Evolutionary conservation across 352 stramenopile species (phyloP).

Genomic region (Thalassiosira hispida): DNA sequence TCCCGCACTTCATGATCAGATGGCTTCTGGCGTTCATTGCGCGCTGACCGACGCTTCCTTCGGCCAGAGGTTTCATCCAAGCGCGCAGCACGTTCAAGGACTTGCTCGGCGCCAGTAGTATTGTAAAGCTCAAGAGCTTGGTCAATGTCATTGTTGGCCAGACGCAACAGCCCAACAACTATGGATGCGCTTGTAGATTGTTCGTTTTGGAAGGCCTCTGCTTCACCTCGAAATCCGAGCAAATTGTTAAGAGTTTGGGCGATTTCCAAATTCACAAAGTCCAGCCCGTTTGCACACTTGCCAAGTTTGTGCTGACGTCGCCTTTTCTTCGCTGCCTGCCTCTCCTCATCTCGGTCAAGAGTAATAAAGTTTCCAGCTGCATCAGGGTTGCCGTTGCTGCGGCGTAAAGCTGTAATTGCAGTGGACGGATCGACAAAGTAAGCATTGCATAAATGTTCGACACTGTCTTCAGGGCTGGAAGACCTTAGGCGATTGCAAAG

Average conservation of each 20-base stretch:
- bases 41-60: conserved; percentile 8
- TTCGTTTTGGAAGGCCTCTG: background rate
- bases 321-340: conserved; percentile 6
- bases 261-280: conserved; percentile 37
- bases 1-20: conserved; percentile 28
- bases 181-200: conserved; percentile 27
- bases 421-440: conserved; percentile 19
- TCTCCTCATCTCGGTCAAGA: conserved; percentile 14
- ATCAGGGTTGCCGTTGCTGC: conserved; percentile 31
- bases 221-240: conserved; percentile 19
- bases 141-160: conserved; percentile 41
- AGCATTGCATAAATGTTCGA: conserved; percentile 24
- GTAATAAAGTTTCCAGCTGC: conserved; percentile 36
- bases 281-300: conserved; percentile 20
- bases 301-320: conserved; percentile 26
- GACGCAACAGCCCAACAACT: conserved; percentile 26
- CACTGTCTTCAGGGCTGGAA: conserved; percentile 11
- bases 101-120: conserved; percentile 9
- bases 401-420: conserved; percentile 38
- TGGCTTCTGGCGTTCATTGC: background rate
- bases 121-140: conserved; percentile 39
- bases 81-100: conserved; percentile 7
- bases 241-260: conserved; percentile 12
- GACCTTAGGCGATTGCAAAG: conserved; percentile 28
- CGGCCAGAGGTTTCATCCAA: conserved; percentile 14